A percentile compares a stretch with the other conserved stretches of the same genome.
Conservation (phyloP, 495 filamentous ascomycete species). For the Lineolata rhizophorae region DNA sequence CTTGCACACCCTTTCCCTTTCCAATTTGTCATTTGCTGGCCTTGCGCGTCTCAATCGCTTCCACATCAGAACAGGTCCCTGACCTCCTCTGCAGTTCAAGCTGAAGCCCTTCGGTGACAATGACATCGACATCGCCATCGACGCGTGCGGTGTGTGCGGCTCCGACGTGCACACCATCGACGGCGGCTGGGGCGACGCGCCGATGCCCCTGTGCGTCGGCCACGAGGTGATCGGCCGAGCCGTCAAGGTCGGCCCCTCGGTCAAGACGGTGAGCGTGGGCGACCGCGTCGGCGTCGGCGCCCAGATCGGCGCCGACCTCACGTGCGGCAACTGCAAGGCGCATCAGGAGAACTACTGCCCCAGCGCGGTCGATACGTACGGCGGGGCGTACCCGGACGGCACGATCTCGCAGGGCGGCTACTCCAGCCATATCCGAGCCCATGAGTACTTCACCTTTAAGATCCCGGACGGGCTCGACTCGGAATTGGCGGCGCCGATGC, state of each 20-base stretch:
- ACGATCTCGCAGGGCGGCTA: conserved; percentile 44
- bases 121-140: conserved; percentile 53
- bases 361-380: conserved; percentile 43
- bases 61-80: too few relatives aligned
- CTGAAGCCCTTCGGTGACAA: conserved; percentile 56
- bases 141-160: conserved; percentile 59
- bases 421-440: conserved; percentile 47
- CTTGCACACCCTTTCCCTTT: neutral
- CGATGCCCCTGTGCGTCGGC: conserved; percentile 48
- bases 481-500: conserved; percentile 58
- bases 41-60: neutral
- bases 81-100: conserved; percentile 39
- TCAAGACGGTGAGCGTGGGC: conserved; percentile 43
- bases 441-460: conserved; percentile 57
- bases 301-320: conserved; percentile 50
- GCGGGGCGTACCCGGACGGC: conserved; percentile 39
- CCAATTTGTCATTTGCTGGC: too few relatives aligned
- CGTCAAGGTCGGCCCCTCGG: conserved; percentile 45
- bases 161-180: conserved; percentile 61
- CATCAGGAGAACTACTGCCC: conserved; percentile 69
- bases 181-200: conserved; percentile 51
- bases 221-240: conserved; percentile 57
- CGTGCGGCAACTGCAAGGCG: conserved; percentile 43
- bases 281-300: conserved; percentile 66
- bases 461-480: conserved; percentile 54